Conservation (phyloP, 805 yeast species). For the Dipodascus geniculatus region DNA sequence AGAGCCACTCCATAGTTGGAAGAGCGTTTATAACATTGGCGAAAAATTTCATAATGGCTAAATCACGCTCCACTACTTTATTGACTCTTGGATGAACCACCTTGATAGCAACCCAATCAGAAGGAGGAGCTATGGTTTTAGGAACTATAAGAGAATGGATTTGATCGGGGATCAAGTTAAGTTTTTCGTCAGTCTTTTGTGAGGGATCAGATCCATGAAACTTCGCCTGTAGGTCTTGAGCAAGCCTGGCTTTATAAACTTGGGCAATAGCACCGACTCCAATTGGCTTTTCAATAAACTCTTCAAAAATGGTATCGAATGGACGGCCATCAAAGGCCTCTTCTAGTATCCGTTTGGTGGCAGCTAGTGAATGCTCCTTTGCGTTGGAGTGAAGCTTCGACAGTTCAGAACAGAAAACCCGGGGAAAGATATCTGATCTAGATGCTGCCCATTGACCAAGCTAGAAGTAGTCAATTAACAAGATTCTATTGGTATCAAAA, state of each 20-base stretch:
- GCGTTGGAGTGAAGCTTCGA: slow-evolving; percentile 75
- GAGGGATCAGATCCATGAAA: not conserved
- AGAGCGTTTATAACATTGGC: slow-evolving; percentile 57
- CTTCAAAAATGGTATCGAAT: slow-evolving; percentile 71
- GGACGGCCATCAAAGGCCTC: slow-evolving; percentile 44
- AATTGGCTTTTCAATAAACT: slow-evolving; percentile 60
- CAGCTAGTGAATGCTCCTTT: slow-evolving; percentile 51
- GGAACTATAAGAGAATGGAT: not conserved
- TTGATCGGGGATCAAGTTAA: not conserved
- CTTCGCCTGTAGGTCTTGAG: slow-evolving; percentile 3
- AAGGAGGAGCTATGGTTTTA: slow-evolving; percentile 16
- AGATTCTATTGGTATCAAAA: not conserved
- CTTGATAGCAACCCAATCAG: slow-evolving; percentile 66
- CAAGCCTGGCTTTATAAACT: slow-evolving; percentile 65
- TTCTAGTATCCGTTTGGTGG: slow-evolving; percentile 48
- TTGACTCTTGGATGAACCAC: slow-evolving; percentile 86
- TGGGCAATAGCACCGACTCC: slow-evolving; percentile 99
- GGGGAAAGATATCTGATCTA: slow-evolving; percentile 84
- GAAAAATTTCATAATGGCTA: slow-evolving; percentile 70
- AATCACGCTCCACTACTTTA: slow-evolving; percentile 60
- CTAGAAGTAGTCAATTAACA: slow-evolving; percentile 37
- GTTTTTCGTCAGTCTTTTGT: not conserved
- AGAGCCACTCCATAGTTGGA: slow-evolving; percentile 97
- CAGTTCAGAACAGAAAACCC: slow-evolving; percentile 64
- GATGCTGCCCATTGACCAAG: slow-evolving; percentile 99